Base-by-base conservation (phyloP, 257 asterid species). In the Eustoma russellianum region DNA sequence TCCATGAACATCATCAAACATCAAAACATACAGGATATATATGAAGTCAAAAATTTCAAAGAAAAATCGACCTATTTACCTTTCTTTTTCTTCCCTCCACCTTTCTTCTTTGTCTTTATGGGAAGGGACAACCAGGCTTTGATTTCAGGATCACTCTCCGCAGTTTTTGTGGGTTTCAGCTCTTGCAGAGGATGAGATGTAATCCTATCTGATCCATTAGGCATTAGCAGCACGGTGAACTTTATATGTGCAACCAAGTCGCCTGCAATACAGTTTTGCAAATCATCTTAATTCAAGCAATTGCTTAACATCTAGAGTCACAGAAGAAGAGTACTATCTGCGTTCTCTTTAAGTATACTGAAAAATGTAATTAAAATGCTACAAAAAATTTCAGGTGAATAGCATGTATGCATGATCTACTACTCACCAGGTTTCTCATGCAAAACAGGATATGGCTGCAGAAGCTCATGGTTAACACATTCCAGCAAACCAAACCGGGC, bases 61-160 rank as follows among this genome's bases (percentile, higher is more conserved):
- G 55, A 17, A 15, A 15, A 41, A n/a, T n/a, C 38, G 16, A 12
- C 7, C 11, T 33, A 12, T 43, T 54, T 30, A 90, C 98, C 96
- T 83, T 86, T 90, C 87, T 89, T 89, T 79, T 86, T 90, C 77
- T 83, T 90, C 11, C 96, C 96, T 50, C 98, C 96, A 33, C 98
- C 98, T 43, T 86, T 86, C 86, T 90, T 90, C 73, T 83, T 90
- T 11, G 93, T 64, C 83, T 83, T 90, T 1, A 76, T 60, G 45
- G 79, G 82, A 61, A 85, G 72, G 16, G 94, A 60, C 41, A 82
- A 62, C 97, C 94, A 89, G 54, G 95, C 83, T 62, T 89, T 89
- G 41, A 89, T 81, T 64, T 89, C 95, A 34, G 91, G 88, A 64
- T 86, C 96, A 33, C 15, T 13, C 2, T 90, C 98, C 5, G 70